Evolutionary conservation across 345 rosid genomes (phyloP), one percentile per base, ranked within the genome.

Genomic region (Dipteronia sinensis): DNA sequence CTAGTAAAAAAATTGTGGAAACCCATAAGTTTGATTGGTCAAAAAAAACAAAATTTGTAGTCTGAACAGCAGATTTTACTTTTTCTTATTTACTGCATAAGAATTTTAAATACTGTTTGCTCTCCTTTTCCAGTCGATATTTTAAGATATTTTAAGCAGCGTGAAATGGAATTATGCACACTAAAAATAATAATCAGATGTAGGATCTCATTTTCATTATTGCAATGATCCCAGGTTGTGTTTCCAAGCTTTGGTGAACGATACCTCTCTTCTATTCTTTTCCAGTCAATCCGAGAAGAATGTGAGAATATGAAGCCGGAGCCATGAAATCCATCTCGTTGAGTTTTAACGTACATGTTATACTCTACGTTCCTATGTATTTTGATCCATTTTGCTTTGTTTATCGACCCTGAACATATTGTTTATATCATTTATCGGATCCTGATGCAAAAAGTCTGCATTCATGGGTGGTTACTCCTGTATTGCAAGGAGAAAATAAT

Each of bases 221-320:
- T 44, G 15, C 22, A 63, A 40, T 75, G 42, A 34, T 73, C 73
- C 73, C 90, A 94, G 99, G 98, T 92, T 79, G 95, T 94, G 64
- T 92, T 96, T 64, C 99, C 98, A 2, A 96, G 98, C 89, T 92
- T 96, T 11, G 97, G 99, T 2, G 99, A 96, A 76, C 88, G 97
- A 67, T 94, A 96, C 56, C 89, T 94, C 44, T 94, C 99, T 0
- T 77, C 98, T 0, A 90, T 91, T 53, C 95, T 94, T 76, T 96
- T 96, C 88, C 93, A 91, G 82, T 94, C 98, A 4, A 96, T 96
- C 56, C 86, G 95, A 67, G 95, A 96, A 81, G 98, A 90, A 82
- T 92, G 93, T 3, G 97, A 91, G 91, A 90, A 89, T 73, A 88
- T 94, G 97, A 91, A 91, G 83, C 91, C 95, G 8, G 92, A 86